phyloP scores from a whole-genome alignment of 768 basidiomycete species.

The Kwoniella europaea region DNA sequence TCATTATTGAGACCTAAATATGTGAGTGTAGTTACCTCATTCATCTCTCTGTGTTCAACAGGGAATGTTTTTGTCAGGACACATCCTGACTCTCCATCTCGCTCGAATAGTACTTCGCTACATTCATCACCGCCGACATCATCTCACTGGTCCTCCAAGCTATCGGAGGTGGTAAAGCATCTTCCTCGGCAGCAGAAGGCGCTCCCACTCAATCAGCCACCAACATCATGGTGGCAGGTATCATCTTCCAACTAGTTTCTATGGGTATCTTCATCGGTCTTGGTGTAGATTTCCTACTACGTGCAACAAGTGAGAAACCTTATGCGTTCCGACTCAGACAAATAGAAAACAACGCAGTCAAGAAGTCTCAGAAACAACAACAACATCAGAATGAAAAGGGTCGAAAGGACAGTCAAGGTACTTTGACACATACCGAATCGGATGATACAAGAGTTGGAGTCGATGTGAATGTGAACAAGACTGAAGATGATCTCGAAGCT shows the following conservation, averaged over 20 bases:
- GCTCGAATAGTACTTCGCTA: conserved; percentile 43
- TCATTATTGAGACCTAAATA: conserved; percentile 31
- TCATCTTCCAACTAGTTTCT: conserved; percentile 54
- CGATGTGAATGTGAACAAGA: background rate
- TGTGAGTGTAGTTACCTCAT: conserved; percentile 14
- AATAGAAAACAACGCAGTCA: conserved; percentile 8
- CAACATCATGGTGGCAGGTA: conserved; percentile 58
- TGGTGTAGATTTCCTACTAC: conserved; percentile 52
- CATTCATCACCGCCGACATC: conserved; percentile 54
- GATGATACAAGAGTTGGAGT: conserved; percentile 1
- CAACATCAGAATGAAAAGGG: background rate
- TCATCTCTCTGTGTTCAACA: background rate
- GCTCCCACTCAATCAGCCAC: conserved; percentile 46
- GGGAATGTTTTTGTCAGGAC: background rate
- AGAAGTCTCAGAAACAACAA: conserved; percentile 3
- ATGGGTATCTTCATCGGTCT: conserved; percentile 52
- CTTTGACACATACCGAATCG: conserved; percentile 4
- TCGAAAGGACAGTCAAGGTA: conserved; percentile 7
- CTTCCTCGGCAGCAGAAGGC: conserved; percentile 35
- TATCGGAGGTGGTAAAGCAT: conserved; percentile 48
- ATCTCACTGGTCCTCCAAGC: conserved; percentile 56
- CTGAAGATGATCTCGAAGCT: conserved; percentile 12
- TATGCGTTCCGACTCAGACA: conserved; percentile 35
- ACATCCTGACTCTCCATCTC: background rate
- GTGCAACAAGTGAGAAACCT: conserved; percentile 28